phyloP scores from a whole-genome alignment of 208 protist species.

The Wallacemonas collosoma region DNA sequence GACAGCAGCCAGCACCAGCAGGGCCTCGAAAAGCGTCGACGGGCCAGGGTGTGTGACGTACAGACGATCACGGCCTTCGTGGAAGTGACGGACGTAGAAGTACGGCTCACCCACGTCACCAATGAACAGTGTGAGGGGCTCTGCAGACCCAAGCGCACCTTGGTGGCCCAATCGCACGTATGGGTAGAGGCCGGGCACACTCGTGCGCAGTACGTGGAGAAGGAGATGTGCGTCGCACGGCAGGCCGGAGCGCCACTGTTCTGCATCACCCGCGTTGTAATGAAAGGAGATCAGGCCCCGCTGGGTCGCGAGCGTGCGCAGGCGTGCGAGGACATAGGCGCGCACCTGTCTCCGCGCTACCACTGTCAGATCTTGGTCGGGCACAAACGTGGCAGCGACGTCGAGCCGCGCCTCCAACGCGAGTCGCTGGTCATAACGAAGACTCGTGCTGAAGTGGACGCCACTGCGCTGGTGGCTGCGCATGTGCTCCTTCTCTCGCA shows the following conservation, averaged over 20 bases:
- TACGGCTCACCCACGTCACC: conserved; percentile 82
- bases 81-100: conserved; percentile 74
- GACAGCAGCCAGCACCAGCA: conserved; percentile 65
- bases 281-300: conserved; percentile 52
- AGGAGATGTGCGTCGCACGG: conserved; percentile 78
- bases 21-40: conserved; percentile 73
- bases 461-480: conserved; percentile 35
- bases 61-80: conserved; percentile 29
- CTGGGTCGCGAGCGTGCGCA: conserved; percentile 54
- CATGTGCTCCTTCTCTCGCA: conserved; percentile 10
- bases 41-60: conserved; percentile 50
- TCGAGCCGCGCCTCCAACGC: conserved; percentile 64
- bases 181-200: conserved; percentile 54
- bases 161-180: conserved; percentile 71
- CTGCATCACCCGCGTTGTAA: conserved; percentile 43
- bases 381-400: conserved; percentile 19
- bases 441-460: conserved; percentile 48
- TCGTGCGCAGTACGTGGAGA: conserved; percentile 71
- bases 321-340: conserved; percentile 55
- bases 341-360: not conserved
- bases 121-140: conserved; percentile 60
- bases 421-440: conserved; percentile 68
- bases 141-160: conserved; percentile 22
- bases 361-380: not conserved
- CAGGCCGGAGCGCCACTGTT: conserved; percentile 53